A percentile compares a stretch with the other conserved stretches of the same genome.
These are phyloP conservation scores for Papiliotrema laurentii DNA, from an alignment of 1,284 basidiomycete species.

Conservation along the genomic window DNA sequence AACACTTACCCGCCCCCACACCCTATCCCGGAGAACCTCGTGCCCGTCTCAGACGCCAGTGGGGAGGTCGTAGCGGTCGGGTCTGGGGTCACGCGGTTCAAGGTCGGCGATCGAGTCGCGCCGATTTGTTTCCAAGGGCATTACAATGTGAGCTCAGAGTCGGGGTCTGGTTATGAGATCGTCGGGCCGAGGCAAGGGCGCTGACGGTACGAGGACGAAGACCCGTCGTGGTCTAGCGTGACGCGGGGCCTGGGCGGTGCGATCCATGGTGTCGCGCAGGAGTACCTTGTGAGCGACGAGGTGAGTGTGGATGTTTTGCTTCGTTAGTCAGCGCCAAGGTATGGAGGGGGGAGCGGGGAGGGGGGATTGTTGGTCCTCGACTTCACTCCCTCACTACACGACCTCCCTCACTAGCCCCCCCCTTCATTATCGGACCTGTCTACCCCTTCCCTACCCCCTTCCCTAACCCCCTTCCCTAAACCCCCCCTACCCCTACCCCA, in stretches of 20 bases:
- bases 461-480: too few species aligned
- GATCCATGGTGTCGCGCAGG: conserved; percentile 43
- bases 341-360: too few species aligned
- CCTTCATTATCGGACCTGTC: too few species aligned
- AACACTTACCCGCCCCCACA: conserved; percentile 31
- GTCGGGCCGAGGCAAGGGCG: conserved; percentile 6
- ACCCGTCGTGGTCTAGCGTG: conserved; percentile 27
- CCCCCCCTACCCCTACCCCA: too few species aligned
- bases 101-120: conserved; percentile 43
- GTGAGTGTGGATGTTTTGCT: too few species aligned
- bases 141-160: conserved; percentile 26
- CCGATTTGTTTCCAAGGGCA: conserved; percentile 34
- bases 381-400: too few species aligned
- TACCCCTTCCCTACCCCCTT: too few species aligned
- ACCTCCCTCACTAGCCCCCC: too few species aligned
- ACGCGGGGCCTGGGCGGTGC: conserved; percentile 44
- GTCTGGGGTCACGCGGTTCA: conserved; percentile 34
- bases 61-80: conserved; percentile 48
- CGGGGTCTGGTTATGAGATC: neutral
- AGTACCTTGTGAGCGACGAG: conserved; percentile 32
- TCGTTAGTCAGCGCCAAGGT: too few species aligned
- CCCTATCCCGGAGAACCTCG: conserved; percentile 29
- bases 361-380: too few species aligned
- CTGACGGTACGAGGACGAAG: too few species aligned
- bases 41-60: conserved; percentile 47